Conservation (phyloP, 2,329 filamentous ascomycete genomes). For the Aspergillus sp. region DNA sequence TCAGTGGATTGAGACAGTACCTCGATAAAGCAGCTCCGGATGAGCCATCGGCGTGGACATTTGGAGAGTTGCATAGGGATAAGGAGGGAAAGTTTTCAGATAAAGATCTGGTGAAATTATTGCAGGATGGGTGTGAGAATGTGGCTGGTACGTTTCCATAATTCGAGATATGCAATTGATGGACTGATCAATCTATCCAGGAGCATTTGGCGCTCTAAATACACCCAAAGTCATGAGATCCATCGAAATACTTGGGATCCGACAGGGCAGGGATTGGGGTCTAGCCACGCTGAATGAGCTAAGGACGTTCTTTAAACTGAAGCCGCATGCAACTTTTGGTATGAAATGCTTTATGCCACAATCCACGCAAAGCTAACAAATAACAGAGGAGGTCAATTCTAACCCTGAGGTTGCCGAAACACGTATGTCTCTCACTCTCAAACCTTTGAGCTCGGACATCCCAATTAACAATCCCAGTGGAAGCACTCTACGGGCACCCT, state of each 20-base stretch:
- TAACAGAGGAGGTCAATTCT: constrained; percentile 35
- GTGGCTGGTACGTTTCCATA: constrained; percentile 37
- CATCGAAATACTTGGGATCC: constrained; percentile 64
- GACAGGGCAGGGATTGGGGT: constrained; percentile 62
- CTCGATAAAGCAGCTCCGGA: constrained; percentile 36
- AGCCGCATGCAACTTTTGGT: constrained; percentile 48
- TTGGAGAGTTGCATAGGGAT: constrained; percentile 50
- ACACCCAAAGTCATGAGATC: constrained; percentile 59
- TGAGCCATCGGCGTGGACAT: constrained; percentile 50
- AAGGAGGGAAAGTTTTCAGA: constrained; percentile 56
- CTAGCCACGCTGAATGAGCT: constrained; percentile 60
- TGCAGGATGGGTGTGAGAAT: constrained; percentile 60
- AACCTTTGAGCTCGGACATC: neutral
- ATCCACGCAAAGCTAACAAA: neutral
- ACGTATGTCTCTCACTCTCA: constrained; percentile 34
- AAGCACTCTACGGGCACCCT: constrained; percentile 50
- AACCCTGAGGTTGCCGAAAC: constrained; percentile 34
- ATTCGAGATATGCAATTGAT: neutral
- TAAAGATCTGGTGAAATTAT: constrained; percentile 55
- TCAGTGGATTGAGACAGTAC: constrained; percentile 40
- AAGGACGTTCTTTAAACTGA: constrained; percentile 53
- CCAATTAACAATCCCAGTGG: constrained; percentile 28
- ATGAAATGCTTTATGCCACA: neutral
- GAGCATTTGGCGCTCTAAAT: constrained; percentile 59
- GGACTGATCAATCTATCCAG: constrained; percentile 29